These are phyloP conservation scores for Cryphonectria parasitica DNA, from an alignment of 2,329 filamentous ascomycete species.

Conservation along the genomic window DNA sequence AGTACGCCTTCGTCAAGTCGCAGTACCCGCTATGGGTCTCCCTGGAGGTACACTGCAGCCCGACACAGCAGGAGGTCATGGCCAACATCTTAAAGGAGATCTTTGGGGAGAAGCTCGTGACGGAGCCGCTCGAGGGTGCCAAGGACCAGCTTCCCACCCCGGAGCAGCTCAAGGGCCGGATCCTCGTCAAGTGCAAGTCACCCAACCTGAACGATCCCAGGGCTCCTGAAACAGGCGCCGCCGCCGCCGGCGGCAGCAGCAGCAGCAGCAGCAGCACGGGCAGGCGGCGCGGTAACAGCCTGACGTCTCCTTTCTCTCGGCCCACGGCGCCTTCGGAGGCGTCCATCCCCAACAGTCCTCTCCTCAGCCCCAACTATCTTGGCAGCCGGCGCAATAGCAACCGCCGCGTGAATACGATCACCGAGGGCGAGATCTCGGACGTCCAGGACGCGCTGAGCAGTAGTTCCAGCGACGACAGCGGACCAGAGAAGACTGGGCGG, in stretches of 20 bases:
- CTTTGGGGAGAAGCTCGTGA: slow-evolving; percentile 79
- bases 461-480: slow-evolving; percentile 78
- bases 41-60: slow-evolving; percentile 90
- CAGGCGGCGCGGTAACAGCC: slow-evolving; percentile 66
- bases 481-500: slow-evolving; percentile 55
- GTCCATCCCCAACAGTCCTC: slow-evolving; percentile 58
- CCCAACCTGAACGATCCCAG: slow-evolving; percentile 60
- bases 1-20: slow-evolving; percentile 90
- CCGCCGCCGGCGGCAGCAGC: no score
- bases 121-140: slow-evolving; percentile 72
- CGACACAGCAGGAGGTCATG: slow-evolving; percentile 84
- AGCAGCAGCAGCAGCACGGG: slow-evolving; percentile 44
- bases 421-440: slow-evolving; percentile 49
- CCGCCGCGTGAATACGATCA: slow-evolving; percentile 61
- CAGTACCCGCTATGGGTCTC: slow-evolving; percentile 91
- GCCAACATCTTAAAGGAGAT: slow-evolving; percentile 84
- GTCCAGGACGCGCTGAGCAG: slow-evolving; percentile 60
- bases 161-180: slow-evolving; percentile 79
- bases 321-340: slow-evolving; percentile 64
- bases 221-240: slow-evolving; percentile 32
- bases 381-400: slow-evolving; percentile 52
- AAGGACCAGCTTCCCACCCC: slow-evolving; percentile 77
- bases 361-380: slow-evolving; percentile 56
- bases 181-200: slow-evolving; percentile 94
- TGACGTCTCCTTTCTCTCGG: slow-evolving; percentile 76